These are phyloP conservation scores for Phytopythium aichiense DNA, from an alignment of 352 stramenopile genomes.

Conservation along the genomic window DNA sequence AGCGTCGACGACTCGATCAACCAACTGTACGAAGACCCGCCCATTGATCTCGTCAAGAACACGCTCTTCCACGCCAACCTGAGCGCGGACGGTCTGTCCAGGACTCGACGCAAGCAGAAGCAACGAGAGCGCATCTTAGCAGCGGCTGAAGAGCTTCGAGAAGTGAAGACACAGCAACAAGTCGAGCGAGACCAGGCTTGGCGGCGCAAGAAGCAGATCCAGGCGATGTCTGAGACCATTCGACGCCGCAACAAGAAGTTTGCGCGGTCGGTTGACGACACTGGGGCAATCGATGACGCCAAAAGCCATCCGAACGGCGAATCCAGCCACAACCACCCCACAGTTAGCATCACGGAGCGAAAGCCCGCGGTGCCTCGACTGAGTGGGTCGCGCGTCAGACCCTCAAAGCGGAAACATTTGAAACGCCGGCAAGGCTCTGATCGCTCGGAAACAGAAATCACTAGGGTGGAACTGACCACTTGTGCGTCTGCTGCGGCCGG, in stretches of 20 bases:
- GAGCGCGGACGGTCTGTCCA: neutral
- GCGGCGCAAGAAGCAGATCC: constrained; percentile 36
- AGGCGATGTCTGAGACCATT: constrained; percentile 52
- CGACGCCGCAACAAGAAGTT: constrained; percentile 42
- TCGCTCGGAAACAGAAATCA: neutral
- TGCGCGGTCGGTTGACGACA: neutral
- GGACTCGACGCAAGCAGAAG: neutral
- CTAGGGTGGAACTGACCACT: neutral
- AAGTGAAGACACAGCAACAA: constrained; percentile 23
- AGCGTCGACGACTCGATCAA: constrained; percentile 48
- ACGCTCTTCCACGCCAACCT: constrained; percentile 28
- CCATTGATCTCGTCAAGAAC: constrained; percentile 43
- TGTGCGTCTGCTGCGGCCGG: neutral
- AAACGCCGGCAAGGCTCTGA: neutral
- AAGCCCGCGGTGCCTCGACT: constrained; percentile 59
- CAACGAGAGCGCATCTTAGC: constrained; percentile 34
- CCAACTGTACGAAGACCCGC: constrained; percentile 51
- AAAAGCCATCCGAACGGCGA: too few species aligned
- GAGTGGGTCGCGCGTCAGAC: constrained; percentile 15
- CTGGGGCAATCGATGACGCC: neutral
- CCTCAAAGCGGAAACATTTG: neutral
- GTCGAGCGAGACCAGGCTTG: constrained; percentile 22
- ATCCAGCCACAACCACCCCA: neutral
- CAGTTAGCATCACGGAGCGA: constrained; percentile 5
- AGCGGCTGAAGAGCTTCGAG: constrained; percentile 37